Evolutionary conservation across 495 filamentous ascomycete genomes (phyloP), one percentile per base, ranked within the genome.

Genomic region (Lepraria neglecta): DNA sequence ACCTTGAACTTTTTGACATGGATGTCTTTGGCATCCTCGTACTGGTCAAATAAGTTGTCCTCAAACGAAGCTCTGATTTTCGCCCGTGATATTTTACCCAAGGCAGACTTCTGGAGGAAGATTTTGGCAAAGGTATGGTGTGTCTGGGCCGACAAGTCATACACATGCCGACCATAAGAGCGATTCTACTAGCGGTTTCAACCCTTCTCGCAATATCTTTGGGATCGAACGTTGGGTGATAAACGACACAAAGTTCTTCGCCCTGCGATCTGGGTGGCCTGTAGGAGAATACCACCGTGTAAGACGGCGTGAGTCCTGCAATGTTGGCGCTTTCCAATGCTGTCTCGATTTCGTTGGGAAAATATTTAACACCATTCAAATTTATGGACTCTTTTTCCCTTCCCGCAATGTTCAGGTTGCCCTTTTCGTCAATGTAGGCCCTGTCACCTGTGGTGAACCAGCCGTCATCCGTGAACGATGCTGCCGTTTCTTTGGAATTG

Each of bases 401-500:
- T 21, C 82, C 82, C 6, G 70, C 72, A 46, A 84, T 75, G 65
- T 73, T 76, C 56, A 84, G 75, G 62, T 83, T 77, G 9, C 84
- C 82, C 21, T 79, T 67, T 19, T 73, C 67, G 66, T 88, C 85
- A 27, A 82, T 74, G 42, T 76, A 77, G 21, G 80, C 86, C 46
- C 87, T 76, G 68, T 95, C 90, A 0, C 90, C 90, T 3, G 89
- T 94, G 66, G 84, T 89, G 75, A 92, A 92, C 74, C 84, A 95
- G 3, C 88, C 88, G 63, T 92, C 89, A 0, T 63, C 46, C 0
- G 84, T 87, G 43, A 92, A 81, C 1, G 87, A 78, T 27, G 85
- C 78, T 7, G 72, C 75, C 3, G 87, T 91, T 3, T 80, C 80
- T 48, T 81, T 76, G 0, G 80, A 75, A 59, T 88, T 85, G 67